Percentiles rank a stretch among this genome's conserved stretches.
These are phyloP conservation scores for Trichoderma sp. DNA, from an alignment of 2,329 filamentous ascomycete species.

Conservation along the genomic window DNA sequence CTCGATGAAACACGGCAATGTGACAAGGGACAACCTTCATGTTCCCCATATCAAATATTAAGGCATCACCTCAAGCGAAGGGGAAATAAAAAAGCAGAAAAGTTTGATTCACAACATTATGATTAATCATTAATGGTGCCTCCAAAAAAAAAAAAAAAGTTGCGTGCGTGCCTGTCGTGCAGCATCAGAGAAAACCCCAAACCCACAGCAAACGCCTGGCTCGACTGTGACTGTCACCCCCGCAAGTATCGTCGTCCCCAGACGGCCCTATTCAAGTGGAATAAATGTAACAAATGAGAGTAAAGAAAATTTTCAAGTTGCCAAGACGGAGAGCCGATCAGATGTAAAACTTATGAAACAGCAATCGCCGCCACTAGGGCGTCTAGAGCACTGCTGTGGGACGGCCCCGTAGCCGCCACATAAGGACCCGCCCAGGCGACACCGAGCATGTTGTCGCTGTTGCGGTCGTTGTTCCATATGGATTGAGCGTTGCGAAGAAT, in stretches of 20 bases:
- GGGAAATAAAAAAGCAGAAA: not conserved
- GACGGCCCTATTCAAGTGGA: constrained; percentile 10
- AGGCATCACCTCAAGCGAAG: constrained; percentile 15
- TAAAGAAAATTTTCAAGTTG: constrained; percentile 5
- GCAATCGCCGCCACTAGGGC: constrained; percentile 63
- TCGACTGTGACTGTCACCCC: constrained; percentile 16
- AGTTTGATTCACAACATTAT: constrained; percentile 21
- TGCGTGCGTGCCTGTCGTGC: constrained; percentile 8
- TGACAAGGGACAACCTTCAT: constrained; percentile 15
- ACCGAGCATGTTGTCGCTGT: constrained; percentile 55
- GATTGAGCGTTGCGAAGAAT: constrained; percentile 64
- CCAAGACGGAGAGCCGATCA: not conserved
- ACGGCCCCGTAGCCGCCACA: constrained; percentile 52
- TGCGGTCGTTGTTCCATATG: constrained; percentile 63
- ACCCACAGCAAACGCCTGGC: constrained; percentile 23
- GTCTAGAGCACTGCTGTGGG: constrained; percentile 68
- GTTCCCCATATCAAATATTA: constrained; percentile 10
- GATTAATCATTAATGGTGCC: constrained; percentile 20
- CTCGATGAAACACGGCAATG: constrained; percentile 14
- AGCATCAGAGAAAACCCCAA: constrained; percentile 12
- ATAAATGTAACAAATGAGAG: constrained; percentile 3
- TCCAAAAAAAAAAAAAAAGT: constrained; percentile 12
- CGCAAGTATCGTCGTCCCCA: constrained; percentile 17
- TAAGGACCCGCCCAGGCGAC: constrained; percentile 67
- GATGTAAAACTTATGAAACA: constrained; percentile 34